Evolutionary conservation across 2,329 filamentous ascomycete genomes (phyloP), one percentile per base, ranked within the genome.

Genomic region (Westerdykella sp.): DNA sequence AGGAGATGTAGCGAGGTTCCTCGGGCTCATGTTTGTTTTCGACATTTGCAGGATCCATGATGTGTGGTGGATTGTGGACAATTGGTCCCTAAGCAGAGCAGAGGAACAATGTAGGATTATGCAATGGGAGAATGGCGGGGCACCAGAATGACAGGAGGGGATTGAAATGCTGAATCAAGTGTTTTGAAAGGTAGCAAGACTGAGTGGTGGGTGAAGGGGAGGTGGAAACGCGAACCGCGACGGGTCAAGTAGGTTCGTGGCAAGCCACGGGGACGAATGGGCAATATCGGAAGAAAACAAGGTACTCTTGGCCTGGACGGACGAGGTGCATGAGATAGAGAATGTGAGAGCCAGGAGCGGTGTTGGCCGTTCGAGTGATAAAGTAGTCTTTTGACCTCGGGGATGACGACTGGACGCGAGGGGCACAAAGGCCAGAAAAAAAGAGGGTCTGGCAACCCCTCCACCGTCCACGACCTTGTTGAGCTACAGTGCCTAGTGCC

Each of bases 1-100:
- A 83, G 48, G 74, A 68, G 48, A 83, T 72, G 54, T 79, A 82
- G 39, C 66, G 63, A 6, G 65, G 63, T 47, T 68, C 63, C 46
- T 67, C 65, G 13, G 63, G 61, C 47, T 68, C 48, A 10, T 49
- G 49, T 45, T 67, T 57, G 49, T 67, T 65, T 42, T 63, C 51
- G 22, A 62, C 51, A 31, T 69, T 67, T 22, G 45, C 46, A 2
- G 65, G 57, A 42, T 67, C 66, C 66, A 69, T 69, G 40, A 42
- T 58, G 48, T 3, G 25, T 7, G 11, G 25, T 28, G 9, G 25
- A 12, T 4, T 12, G 9, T 5, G 7, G 9, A 7, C 25, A 28
- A 28, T 12, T 28, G 25, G 25, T 28, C 25, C 6, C 9, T 28
- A 28, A 9, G 7, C 25, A 28, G 11, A 10, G 25, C 4, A 28